phyloP scores from a whole-genome alignment of 495 filamentous ascomycete genomes.

The Aspergillus haitiensis region DNA sequence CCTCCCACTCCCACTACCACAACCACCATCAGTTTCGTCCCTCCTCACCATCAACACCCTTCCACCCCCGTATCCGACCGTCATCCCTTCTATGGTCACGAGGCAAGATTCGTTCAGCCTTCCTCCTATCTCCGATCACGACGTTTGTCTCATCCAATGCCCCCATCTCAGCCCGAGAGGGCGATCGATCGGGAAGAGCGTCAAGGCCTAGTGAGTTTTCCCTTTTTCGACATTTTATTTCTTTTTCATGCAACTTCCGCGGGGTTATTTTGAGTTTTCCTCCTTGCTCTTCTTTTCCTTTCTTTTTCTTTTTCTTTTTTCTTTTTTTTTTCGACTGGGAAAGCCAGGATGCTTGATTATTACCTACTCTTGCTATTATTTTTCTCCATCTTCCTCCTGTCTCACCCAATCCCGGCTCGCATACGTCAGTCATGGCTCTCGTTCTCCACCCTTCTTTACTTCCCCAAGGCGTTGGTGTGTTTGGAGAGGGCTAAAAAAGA shows the following conservation, averaged over 20 bases:
- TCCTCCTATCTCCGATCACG: conserved; percentile 79
- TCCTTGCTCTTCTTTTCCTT: not conserved
- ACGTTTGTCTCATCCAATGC: conserved; percentile 52
- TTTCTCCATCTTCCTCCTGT: not conserved
- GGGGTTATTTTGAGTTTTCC: conserved; percentile 15
- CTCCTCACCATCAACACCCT: conserved; percentile 2
- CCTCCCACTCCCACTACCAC: conserved; percentile 14
- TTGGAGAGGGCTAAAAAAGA: conserved; percentile 3
- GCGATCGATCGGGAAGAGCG: conserved; percentile 87
- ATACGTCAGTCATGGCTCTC: conserved; percentile 6
- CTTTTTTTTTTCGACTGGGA: no score
- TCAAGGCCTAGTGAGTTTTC: conserved; percentile 78
- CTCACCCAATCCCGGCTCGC: conserved; percentile 12
- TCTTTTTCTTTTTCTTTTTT: not conserved
- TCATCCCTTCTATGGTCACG: conserved; percentile 40
- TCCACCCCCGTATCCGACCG: conserved; percentile 14
- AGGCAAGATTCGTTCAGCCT: conserved; percentile 68
- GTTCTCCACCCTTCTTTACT: not conserved
- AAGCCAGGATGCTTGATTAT: no score
- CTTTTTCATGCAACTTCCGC: conserved; percentile 4
- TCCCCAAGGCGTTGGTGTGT: not conserved
- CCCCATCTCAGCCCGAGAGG: conserved; percentile 61
- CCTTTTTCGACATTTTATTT: conserved; percentile 17
- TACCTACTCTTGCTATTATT: no score
- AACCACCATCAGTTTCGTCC: not conserved